These are phyloP conservation scores for Ceratobasidium sp. DNA, from an alignment of 1,284 basidiomycete species.

Conservation along the genomic window DNA sequence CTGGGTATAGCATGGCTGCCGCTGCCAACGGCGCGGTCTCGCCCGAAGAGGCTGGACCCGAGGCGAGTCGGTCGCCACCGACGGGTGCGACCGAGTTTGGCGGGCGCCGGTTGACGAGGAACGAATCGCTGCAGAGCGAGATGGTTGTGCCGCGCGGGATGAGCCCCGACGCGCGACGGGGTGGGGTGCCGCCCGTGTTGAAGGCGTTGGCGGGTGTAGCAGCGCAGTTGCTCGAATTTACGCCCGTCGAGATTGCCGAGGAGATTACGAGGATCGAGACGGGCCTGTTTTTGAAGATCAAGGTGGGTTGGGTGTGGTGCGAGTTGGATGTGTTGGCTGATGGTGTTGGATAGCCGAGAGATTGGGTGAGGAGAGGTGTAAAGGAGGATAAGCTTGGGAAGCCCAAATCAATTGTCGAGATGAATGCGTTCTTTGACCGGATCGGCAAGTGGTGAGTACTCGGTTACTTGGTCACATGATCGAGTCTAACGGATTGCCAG, in stretches of 20 bases:
- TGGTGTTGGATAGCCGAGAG: conserved; percentile 66
- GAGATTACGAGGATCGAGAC: conserved; percentile 78
- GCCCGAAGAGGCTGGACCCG: background rate
- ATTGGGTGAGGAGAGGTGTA: conserved; percentile 70
- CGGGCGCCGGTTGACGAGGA: conserved; percentile 17
- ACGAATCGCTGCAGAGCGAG: conserved; percentile 20
- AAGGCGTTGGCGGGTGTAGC: conserved; percentile 69
- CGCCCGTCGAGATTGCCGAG: conserved; percentile 73
- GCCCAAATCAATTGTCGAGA: conserved; percentile 71
- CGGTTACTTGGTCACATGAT: background rate
- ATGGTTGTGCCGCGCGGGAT: conserved; percentile 2
- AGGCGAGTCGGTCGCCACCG: conserved; percentile 23
- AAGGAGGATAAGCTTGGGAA: conserved; percentile 54
- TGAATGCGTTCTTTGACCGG: conserved; percentile 77
- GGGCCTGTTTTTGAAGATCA: conserved; percentile 70
- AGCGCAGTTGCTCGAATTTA: conserved; percentile 64
- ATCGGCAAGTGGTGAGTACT: conserved; percentile 74
- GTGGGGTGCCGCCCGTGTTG: conserved; percentile 60
- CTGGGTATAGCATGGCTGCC: conserved; percentile 25
- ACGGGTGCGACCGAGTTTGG: background rate
- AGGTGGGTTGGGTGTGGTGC: conserved; percentile 20
- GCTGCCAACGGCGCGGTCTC: background rate
- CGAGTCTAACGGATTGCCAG: conserved; percentile 53
- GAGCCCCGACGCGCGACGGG: conserved; percentile 55
- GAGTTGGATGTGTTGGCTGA: background rate